Conservation (phyloP, 495 filamentous ascomycete genomes). For the Neurospora hispaniola region DNA sequence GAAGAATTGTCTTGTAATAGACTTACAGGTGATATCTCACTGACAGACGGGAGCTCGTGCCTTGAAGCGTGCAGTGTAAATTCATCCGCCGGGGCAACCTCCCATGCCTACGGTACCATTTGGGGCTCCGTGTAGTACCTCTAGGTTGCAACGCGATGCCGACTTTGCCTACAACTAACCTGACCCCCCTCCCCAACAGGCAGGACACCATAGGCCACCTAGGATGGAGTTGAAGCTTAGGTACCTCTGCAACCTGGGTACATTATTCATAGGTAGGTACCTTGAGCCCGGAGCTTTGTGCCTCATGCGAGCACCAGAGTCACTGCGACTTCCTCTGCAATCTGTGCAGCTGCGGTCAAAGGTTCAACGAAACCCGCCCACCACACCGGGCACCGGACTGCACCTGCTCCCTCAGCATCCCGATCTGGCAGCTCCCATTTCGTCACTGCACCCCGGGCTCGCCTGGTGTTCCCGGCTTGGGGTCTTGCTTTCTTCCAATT, state of each 20-base stretch:
- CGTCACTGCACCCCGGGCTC: constrained; percentile 15
- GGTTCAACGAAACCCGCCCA: not conserved
- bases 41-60: not conserved
- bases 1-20: not conserved
- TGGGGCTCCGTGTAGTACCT: not conserved
- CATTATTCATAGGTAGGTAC: not conserved
- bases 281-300: not conserved
- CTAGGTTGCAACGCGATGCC: not conserved
- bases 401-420: constrained; percentile 1
- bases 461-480: constrained; percentile 1
- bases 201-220: not conserved
- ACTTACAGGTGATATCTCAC: not conserved
- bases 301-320: not conserved
- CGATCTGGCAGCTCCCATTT: constrained; percentile 18
- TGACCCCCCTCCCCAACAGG: too few species aligned
- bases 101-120: not conserved
- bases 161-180: not conserved
- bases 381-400: not conserved
- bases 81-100: not conserved
- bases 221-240: not conserved
- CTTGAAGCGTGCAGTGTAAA: not conserved
- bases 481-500: not conserved
- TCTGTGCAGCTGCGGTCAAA: not conserved
- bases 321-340: not conserved
- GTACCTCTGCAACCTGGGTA: not conserved